phyloP scores from a whole-genome alignment of 257 asterid species.

The Solanum pennellii region DNA sequence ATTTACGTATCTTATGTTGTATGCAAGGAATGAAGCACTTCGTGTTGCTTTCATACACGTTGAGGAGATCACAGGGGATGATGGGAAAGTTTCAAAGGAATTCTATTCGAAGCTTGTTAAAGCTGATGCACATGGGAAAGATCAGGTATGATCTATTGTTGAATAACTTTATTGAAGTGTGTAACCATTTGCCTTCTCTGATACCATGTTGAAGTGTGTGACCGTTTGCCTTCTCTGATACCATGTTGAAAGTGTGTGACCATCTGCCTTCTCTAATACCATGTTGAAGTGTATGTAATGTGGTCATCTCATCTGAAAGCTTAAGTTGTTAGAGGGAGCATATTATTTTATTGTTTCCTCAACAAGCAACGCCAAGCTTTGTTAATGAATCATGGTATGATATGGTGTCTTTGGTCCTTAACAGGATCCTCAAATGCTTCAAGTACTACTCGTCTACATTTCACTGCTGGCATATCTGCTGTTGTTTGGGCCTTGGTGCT shows the following conservation, averaged over 20 bases:
- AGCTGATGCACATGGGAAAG: constrained; percentile 91
- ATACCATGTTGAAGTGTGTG: too few relatives aligned
- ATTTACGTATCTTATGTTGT: not conserved
- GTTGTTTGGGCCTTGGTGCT: not conserved
- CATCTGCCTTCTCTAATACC: too few relatives aligned
- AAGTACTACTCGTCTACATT: not conserved
- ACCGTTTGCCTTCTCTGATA: too few relatives aligned
- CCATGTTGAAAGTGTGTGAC: too few relatives aligned
- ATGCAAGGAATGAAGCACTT: constrained; percentile 85
- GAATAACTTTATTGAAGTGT: not conserved
- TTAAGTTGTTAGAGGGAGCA: too few relatives aligned
- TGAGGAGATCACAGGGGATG: constrained; percentile 55
- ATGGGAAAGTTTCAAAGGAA: constrained; percentile 53
- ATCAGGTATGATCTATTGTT: constrained; percentile 47
- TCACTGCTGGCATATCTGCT: not conserved
- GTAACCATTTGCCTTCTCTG: not conserved
- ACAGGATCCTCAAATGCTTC: not conserved
- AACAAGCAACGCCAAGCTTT: too few relatives aligned
- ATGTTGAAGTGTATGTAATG: too few relatives aligned
- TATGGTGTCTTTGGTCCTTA: not conserved
- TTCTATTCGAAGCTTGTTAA: constrained; percentile 90
- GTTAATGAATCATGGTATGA: not conserved
- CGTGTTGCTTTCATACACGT: constrained; percentile 95
- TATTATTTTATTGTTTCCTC: too few relatives aligned
- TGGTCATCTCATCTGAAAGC: not conserved